Evolutionary conservation across 768 basidiomycete genomes (phyloP).

Genomic region (Rhizopogon vinicolor): DNA sequence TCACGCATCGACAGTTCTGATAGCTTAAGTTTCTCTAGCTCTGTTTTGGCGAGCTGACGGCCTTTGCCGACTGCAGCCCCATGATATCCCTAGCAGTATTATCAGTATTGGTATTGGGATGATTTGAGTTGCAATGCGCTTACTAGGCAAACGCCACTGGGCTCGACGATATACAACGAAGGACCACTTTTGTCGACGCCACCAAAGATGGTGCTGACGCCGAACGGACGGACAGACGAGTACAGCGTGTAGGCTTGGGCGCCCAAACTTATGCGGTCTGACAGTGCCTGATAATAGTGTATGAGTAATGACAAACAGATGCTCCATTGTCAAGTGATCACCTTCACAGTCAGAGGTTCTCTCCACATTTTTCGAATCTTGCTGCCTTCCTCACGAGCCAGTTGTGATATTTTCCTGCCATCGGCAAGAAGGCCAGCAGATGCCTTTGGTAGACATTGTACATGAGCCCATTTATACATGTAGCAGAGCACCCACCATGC

Average conservation of each 20-base stretch:
- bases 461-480: background rate
- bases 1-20: constrained; percentile 75
- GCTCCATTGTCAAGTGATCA: constrained; percentile 29
- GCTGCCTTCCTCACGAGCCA: constrained; percentile 79
- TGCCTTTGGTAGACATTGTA: constrained; percentile 47
- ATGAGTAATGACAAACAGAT: constrained; percentile 12
- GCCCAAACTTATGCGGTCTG: constrained; percentile 83
- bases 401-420: constrained; percentile 80
- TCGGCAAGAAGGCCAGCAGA: constrained; percentile 93
- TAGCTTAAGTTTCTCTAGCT: constrained; percentile 92
- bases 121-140: constrained; percentile 21
- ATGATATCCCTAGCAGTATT: constrained; percentile 70
- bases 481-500: constrained; percentile 54
- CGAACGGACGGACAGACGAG: constrained; percentile 96
- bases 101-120: background rate
- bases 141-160: constrained; percentile 89
- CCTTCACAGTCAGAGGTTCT: constrained; percentile 76
- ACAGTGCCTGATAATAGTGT: constrained; percentile 37
- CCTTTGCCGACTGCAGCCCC: constrained; percentile 98
- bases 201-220: constrained; percentile 88
- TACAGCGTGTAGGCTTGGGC: constrained; percentile 96
- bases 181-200: constrained; percentile 88
- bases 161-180: constrained; percentile 85
- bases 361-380: constrained; percentile 71
- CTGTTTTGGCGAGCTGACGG: constrained; percentile 96